Base-by-base conservation (phyloP, 805 yeast genomes). In the Pichia eremophila region DNA sequence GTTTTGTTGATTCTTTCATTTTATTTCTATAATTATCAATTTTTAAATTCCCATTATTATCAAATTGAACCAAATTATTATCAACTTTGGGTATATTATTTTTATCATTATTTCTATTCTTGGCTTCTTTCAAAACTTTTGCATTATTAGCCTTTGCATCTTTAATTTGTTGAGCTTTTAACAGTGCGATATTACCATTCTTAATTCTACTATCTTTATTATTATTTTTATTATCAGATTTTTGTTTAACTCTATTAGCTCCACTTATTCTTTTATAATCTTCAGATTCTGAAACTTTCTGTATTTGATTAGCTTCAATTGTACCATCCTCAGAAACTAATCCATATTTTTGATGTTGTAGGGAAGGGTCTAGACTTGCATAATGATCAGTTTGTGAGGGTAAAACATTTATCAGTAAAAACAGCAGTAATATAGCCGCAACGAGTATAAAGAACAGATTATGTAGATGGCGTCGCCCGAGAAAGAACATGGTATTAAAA, bases 321-420 rank as follows among this genome's bases (percentile, higher is more conserved):
- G 29, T 32, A 14, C 48, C 48, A 15, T 46, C 48, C 17, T 46
- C 48, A 12, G 45, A 41, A 7, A 36, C 38, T 8, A 36, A 10
- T 2, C 38, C 38, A 36, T 14, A 36, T 8, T 17, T n/a, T 36
- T 36, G 38, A n/a, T 15, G 38, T 32, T 15, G 36, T 32, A 32
- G n/a, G n/a, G 36, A 12, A 7, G 36, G 36, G 36, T 32, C 36
- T 32, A 32, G 36, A 32, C 36, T 12, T 7, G 15, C 36, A 32
- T 32, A 14, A 15, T 32, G 4, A 15, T 32, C 3, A 15, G 28
- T 14, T 32, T 28, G 41, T 10, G 46, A 15, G 18, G 35, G 31
- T 6, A 18, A 39, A 32, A 41, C 17, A 32, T 14, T 9, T 9
- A 15, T 3, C 5, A 29, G 6, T 11, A 29, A 10, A 10, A 29